Evolutionary conservation across 768 basidiomycete genomes (phyloP).

Genomic region (Pleurotus salmoneostramineus): DNA sequence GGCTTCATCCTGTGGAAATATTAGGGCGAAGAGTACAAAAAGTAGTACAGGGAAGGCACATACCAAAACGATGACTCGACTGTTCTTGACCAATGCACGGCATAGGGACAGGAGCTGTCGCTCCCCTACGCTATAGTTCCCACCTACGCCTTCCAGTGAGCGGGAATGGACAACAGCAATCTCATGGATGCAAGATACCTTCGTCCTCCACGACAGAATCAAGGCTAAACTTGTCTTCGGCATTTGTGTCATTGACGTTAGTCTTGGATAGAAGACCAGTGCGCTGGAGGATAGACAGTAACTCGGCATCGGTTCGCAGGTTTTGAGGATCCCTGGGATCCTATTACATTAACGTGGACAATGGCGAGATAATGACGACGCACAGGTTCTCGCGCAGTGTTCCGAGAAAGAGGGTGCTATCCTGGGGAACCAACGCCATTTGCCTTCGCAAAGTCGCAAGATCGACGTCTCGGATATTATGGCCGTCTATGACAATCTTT

Average conservation of each 20-base stretch:
- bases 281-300: slow-evolving; percentile 58
- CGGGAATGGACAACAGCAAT: background rate
- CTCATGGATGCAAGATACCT: slow-evolving; percentile 26
- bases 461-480: slow-evolving; percentile 49
- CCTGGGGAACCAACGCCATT: slow-evolving; percentile 68
- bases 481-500: slow-evolving; percentile 52
- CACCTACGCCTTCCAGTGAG: slow-evolving; percentile 26
- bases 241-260: slow-evolving; percentile 36
- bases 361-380: slow-evolving; percentile 15
- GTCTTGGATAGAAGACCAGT: slow-evolving; percentile 55
- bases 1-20: slow-evolving; percentile 47
- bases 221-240: slow-evolving; percentile 64
- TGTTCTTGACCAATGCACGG: slow-evolving; percentile 60
- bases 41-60: slow-evolving; percentile 12
- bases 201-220: slow-evolving; percentile 59
- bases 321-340: slow-evolving; percentile 46
- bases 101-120: slow-evolving; percentile 59
- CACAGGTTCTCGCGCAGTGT: slow-evolving; percentile 47
- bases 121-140: slow-evolving; percentile 63
- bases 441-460: slow-evolving; percentile 48
- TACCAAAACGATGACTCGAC: slow-evolving; percentile 52
- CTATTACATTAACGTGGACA: background rate
- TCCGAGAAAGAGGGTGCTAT: slow-evolving; percentile 49
- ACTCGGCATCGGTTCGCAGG: slow-evolving; percentile 50
- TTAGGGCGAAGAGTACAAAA: background rate